phyloP scores from a whole-genome alignment of 1,139 yeast genomes.

The Scheffersomyces parashehatae region DNA sequence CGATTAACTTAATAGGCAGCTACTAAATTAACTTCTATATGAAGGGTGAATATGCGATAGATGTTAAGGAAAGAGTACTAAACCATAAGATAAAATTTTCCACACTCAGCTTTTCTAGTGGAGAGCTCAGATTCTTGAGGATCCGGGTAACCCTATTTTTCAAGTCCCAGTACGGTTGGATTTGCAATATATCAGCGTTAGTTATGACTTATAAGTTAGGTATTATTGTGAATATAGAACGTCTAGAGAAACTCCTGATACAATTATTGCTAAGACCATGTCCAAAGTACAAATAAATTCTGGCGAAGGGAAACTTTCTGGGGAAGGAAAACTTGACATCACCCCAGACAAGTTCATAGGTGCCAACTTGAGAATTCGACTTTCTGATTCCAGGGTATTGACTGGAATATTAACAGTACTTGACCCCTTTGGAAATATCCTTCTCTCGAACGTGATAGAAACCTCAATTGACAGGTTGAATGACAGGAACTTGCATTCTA shows the following conservation, averaged over 20 bases:
- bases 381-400: conserved; percentile 33
- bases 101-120: not conserved
- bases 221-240: too few species aligned
- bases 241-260: too few species aligned
- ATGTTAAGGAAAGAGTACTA: conserved; percentile 29
- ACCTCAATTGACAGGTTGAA: conserved; percentile 30
- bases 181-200: too few species aligned
- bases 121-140: not conserved
- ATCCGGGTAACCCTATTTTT: conserved; percentile 2
- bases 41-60: conserved; percentile 50
- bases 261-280: too few species aligned
- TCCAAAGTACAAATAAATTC: too few species aligned
- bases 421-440: conserved; percentile 48
- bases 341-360: conserved; percentile 36
- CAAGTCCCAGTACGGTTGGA: too few species aligned
- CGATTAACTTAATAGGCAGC: conserved; percentile 16
- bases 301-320: too few species aligned
- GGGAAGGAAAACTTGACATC: not conserved
- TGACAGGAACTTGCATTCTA: conserved; percentile 20
- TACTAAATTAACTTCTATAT: conserved; percentile 21
- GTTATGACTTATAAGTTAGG: too few species aligned
- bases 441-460: conserved; percentile 38
- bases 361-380: conserved; percentile 25
- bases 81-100: not conserved
- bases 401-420: conserved; percentile 45